A percentile compares a stretch with the other conserved stretches of the same genome.
phyloP scores from a whole-genome alignment of 306 rosid species.

The Rosa lucieae region DNA sequence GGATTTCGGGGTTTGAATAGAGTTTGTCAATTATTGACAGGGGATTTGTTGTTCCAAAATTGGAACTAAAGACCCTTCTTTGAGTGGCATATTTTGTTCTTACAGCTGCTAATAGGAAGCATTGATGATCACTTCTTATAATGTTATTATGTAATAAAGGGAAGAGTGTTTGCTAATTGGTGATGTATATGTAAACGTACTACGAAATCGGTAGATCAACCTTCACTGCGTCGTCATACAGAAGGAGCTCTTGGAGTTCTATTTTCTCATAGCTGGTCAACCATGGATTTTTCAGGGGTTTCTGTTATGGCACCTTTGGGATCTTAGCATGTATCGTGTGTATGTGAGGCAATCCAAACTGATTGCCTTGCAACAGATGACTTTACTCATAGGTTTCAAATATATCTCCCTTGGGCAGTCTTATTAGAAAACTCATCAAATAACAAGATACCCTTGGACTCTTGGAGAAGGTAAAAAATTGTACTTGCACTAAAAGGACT shows the following conservation, averaged over 20 bases:
- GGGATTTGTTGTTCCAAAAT: too few species aligned
- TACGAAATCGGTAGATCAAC: background rate
- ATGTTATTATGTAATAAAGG: background rate
- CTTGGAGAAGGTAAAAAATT: background rate
- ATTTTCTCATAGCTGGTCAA: background rate
- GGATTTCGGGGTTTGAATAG: too few species aligned
- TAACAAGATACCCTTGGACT: background rate
- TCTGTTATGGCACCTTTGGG: background rate
- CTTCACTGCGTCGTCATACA: background rate
- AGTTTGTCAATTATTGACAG: too few species aligned
- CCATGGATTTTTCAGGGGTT: background rate
- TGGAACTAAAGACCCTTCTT: too few species aligned
- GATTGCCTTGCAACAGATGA: background rate
- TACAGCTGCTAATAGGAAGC: background rate
- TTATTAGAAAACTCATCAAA: background rate
- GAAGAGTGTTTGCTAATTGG: background rate
- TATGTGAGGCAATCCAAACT: background rate
- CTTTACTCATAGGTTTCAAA: background rate
- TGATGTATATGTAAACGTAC: background rate
- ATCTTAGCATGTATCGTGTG: background rate
- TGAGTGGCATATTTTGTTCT: too few species aligned
- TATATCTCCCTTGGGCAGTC: background rate
- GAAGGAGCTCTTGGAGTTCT: background rate
- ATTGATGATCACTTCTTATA: background rate
- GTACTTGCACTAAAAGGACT: background rate